Evolutionary conservation across 352 stramenopile genomes (phyloP).

Genomic region (Elongisporangium senticosum): DNA sequence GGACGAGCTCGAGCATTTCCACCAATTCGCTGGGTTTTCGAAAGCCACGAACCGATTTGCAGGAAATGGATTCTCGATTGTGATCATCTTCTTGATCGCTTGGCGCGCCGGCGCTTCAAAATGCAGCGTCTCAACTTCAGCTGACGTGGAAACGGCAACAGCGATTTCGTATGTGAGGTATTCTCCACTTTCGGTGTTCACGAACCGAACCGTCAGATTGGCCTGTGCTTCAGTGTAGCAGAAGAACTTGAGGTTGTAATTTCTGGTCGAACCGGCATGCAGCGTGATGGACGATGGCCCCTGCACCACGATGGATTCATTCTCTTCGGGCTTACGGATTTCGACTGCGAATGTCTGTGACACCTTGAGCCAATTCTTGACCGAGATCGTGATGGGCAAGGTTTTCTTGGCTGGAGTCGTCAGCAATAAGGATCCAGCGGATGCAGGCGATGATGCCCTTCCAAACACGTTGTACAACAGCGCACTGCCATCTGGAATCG

Average conservation of each 20-base stretch:
- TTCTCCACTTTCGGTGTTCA: conserved; percentile 77
- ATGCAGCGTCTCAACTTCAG: conserved; percentile 70
- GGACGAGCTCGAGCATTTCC: conserved; percentile 69
- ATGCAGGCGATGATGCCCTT: conserved; percentile 51
- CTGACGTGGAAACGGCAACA: conserved; percentile 49
- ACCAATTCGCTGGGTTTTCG: conserved; percentile 61
- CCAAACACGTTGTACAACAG: conserved; percentile 85
- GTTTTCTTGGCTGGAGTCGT: conserved; percentile 79
- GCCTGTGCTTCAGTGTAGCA: conserved; percentile 76
- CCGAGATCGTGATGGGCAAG: conserved; percentile 51
- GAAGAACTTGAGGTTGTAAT: conserved; percentile 87
- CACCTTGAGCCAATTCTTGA: conserved; percentile 88
- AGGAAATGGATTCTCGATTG: conserved; percentile 89
- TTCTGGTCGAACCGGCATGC: conserved; percentile 39
- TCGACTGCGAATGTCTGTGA: conserved; percentile 77
- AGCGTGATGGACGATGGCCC: conserved; percentile 69
- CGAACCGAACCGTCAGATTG: conserved; percentile 64
- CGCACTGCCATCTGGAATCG: conserved; percentile 85
- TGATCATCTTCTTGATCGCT: conserved; percentile 66
- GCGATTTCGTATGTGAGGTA: conserved; percentile 71
- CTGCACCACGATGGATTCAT: conserved; percentile 50
- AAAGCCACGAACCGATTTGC: conserved; percentile 43
- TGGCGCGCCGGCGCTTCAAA: conserved; percentile 86
- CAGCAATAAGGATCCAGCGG: conserved; percentile 28
- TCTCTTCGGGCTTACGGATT: conserved; percentile 33